Base-by-base conservation (phyloP, 106 monocot species). In the Gastrodia elata region DNA sequence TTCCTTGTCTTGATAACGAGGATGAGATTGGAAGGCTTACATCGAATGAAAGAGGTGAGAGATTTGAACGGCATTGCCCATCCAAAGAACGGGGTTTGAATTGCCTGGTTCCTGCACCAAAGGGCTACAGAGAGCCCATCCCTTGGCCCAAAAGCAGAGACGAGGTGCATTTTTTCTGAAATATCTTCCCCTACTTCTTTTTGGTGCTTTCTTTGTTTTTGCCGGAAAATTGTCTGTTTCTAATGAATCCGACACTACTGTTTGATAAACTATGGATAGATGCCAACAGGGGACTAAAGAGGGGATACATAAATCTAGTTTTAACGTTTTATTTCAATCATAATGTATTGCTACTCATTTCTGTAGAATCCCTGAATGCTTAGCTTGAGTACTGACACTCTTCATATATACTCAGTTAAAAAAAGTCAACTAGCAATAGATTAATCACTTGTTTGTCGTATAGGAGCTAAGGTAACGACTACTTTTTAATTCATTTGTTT, bases 101-200 rank as follows among this genome's bases (percentile, higher is more conserved):
- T 72, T 98, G 97, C 68, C 72, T 98, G 70, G 82, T 98, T 27
- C 97, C 86, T 8, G 78, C 83, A 33, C 97, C 97, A 3, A 88
- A 82, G 55, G 84, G 73, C 1, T 98, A 93, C 78, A 93, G 82
- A 83, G 73, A 78, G 10, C 97, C 87, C 2, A 88, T 98, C 32
- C 93, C 88, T 2, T 98, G 97, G 97, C 97, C 97, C 1, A 82
- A 64, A 64, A 98, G 97, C 80, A 80, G 93, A 79, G 88, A 98
- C 26, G 88, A 93, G 97, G 97, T 94, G 44, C 34, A 20, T 67
- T n/a, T 44, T 68, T 32, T 55, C 27, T 27, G 34, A 24, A 25
- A 38, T 38, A n/a, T 57, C 0, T 61, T 13, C 0, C 30, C 11
- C 11, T 43, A 40, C 28, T 55, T 39, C 40, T 40, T 69, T 69